These are phyloP conservation scores for Castanospermum australe DNA, from an alignment of 306 rosid genomes.

Conservation along the genomic window DNA sequence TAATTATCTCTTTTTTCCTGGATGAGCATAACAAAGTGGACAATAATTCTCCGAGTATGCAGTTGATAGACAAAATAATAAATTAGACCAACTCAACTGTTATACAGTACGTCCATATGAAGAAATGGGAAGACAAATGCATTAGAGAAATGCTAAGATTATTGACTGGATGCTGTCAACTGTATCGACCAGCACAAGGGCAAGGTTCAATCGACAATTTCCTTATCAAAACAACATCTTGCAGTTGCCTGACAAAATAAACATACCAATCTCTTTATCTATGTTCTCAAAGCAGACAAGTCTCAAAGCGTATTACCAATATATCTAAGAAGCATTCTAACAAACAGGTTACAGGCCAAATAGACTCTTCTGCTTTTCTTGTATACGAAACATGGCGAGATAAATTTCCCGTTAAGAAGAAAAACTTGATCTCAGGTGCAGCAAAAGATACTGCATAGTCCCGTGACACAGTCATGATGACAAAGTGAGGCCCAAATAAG, in stretches of 20 bases:
- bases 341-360: constrained; percentile 48
- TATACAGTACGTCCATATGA: too few species aligned
- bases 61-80: too few species aligned
- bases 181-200: too few species aligned
- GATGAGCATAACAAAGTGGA: too few species aligned
- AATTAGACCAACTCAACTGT: too few species aligned
- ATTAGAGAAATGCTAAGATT: too few species aligned
- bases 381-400: background rate
- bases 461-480: background rate
- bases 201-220: background rate
- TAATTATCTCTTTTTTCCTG: too few species aligned
- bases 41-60: too few species aligned
- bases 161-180: too few species aligned
- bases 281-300: background rate
- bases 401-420: background rate
- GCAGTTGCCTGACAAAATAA: background rate
- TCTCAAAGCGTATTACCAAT: background rate
- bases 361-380: background rate
- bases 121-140: too few species aligned
- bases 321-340: constrained; percentile 31
- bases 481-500: background rate
- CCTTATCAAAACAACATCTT: background rate
- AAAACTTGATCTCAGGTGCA: background rate
- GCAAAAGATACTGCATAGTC: background rate
- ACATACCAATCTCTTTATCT: background rate